phyloP scores from a whole-genome alignment of 108 stramenopile species.

The Tribonema minus region DNA sequence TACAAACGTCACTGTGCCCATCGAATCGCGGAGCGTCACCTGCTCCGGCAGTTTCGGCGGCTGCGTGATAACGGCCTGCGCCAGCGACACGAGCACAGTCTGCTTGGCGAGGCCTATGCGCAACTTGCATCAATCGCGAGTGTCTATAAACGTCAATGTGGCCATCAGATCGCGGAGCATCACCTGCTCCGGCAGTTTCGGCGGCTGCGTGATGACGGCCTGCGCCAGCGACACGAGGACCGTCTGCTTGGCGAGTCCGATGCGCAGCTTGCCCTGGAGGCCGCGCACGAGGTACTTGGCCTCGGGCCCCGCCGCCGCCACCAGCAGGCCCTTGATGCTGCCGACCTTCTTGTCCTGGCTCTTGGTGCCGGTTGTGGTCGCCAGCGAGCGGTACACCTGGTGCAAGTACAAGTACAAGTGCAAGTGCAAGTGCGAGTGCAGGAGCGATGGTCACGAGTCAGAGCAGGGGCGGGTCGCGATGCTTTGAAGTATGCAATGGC shows the following conservation, averaged over 20 bases:
- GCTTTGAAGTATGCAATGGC: no score
- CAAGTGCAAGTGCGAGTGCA: no score
- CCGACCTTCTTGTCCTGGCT: slow-evolving; percentile 88
- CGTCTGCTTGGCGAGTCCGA: slow-evolving; percentile 88
- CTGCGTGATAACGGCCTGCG: slow-evolving; percentile 71
- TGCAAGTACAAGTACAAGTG: no score
- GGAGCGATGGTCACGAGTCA: slow-evolving; percentile 59
- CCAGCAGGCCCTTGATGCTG: slow-evolving; percentile 81
- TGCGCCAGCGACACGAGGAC: slow-evolving; percentile 90
- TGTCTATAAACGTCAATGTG: no score
- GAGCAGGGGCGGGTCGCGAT: slow-evolving; percentile 58
- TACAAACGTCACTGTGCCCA: no score
- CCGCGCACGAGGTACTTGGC: slow-evolving; percentile 94
- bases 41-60: no score
- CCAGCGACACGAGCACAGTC: slow-evolving; percentile 88
- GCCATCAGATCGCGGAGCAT: no score
- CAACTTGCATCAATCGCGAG: no score
- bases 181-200: no score
- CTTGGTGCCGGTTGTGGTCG: slow-evolving; percentile 70
- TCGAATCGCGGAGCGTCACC: no score
- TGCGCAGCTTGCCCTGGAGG: slow-evolving; percentile 95
- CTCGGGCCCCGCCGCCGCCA: slow-evolving; percentile 68
- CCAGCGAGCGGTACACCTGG: slow-evolving; percentile 52
- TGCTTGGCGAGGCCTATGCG: slow-evolving; percentile 87
- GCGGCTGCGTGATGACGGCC: slow-evolving; percentile 59